Evolutionary conservation across 768 basidiomycete genomes (phyloP).

Genomic region (Lentinula sp.): DNA sequence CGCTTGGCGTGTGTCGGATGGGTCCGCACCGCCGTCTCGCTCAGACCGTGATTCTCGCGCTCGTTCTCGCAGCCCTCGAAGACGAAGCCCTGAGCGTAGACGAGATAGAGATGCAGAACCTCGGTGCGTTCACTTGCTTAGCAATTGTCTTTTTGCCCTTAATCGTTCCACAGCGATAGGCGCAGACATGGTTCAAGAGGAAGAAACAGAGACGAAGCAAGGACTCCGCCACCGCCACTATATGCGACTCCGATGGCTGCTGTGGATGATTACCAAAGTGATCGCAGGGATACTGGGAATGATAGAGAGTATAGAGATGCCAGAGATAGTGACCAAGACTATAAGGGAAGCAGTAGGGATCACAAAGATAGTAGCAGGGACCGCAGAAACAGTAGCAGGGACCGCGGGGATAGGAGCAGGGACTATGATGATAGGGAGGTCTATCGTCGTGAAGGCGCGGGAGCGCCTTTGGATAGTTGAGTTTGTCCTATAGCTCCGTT

Average conservation of each 20-base stretch:
- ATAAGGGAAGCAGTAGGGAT: background rate
- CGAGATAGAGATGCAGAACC: conserved; percentile 25
- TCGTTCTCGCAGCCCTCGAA: conserved; percentile 51
- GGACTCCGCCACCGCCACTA: conserved; percentile 45
- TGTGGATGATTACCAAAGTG: conserved; percentile 16
- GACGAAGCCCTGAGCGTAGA: conserved; percentile 28
- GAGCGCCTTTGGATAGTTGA: background rate
- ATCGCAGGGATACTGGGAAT: conserved; percentile 19
- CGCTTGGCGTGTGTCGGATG: conserved; percentile 73
- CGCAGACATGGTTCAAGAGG: conserved; percentile 19
- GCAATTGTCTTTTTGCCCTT: background rate
- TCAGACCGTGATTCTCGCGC: conserved; percentile 26
- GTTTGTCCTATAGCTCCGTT: background rate
- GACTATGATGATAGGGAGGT: background rate
- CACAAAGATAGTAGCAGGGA: background rate
- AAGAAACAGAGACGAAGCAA: conserved; percentile 32
- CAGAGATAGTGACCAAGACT: background rate
- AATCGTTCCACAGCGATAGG: conserved; percentile 32
- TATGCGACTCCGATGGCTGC: background rate
- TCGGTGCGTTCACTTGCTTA: conserved; percentile 13
- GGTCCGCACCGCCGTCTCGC: conserved; percentile 36
- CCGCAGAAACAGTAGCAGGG: background rate
- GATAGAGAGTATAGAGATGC: conserved; percentile 44
- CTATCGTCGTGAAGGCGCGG: background rate
- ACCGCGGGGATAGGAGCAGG: background rate